Conservation (phyloP, 768 basidiomycete genomes). For the Russula abietina region DNA sequence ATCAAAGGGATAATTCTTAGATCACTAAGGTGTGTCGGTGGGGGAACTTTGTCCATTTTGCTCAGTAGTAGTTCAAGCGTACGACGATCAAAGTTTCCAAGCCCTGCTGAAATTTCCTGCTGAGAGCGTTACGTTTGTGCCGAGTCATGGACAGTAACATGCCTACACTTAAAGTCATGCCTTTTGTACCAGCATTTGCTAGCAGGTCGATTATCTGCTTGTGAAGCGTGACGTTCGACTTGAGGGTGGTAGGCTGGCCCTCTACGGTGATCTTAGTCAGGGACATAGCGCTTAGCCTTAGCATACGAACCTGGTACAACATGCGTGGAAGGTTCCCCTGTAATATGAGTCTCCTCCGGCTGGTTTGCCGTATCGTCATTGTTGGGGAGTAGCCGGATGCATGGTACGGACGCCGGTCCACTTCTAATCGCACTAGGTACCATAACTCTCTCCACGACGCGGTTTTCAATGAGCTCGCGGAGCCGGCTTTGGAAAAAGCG, state of each 20-base stretch:
- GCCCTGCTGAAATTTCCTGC: constrained; percentile 56
- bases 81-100: constrained; percentile 71
- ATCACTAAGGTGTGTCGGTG: constrained; percentile 69
- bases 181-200: constrained; percentile 57
- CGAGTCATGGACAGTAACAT: constrained; percentile 1
- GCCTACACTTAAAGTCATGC: constrained; percentile 67
- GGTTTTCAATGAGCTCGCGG: constrained; percentile 64
- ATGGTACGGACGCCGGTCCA: constrained; percentile 46
- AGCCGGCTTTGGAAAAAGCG: constrained; percentile 75
- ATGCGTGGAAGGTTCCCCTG: constrained; percentile 19
- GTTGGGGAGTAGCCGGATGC: constrained; percentile 56
- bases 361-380: constrained; percentile 31
- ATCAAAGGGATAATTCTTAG: constrained; percentile 62
- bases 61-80: constrained; percentile 77
- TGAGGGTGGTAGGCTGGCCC: constrained; percentile 32
- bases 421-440: constrained; percentile 53
- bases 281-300: neutral
- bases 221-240: constrained; percentile 63
- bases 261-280: constrained; percentile 3
- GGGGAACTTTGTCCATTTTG: constrained; percentile 55
- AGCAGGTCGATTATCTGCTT: constrained; percentile 73
- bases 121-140: neutral
- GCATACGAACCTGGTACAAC: constrained; percentile 31
- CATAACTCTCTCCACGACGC: constrained; percentile 67
- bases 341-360: constrained; percentile 11